These are phyloP conservation scores for Cajanus cajan DNA, from an alignment of 306 rosid species.

Conservation along the genomic window DNA sequence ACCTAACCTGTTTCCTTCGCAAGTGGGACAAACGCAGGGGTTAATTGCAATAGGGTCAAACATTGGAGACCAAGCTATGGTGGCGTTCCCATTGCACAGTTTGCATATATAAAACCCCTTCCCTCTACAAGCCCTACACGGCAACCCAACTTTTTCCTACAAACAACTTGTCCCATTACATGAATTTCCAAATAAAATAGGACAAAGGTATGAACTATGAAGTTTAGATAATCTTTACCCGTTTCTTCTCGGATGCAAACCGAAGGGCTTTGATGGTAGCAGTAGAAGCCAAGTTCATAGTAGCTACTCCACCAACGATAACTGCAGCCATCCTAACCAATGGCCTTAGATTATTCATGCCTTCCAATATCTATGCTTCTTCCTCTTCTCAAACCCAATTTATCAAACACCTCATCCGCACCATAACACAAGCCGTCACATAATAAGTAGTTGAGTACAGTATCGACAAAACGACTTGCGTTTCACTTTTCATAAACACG, in stretches of 20 bases:
- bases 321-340: slow-evolving; percentile 46
- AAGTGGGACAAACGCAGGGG: slow-evolving; percentile 93
- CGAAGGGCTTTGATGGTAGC: slow-evolving; percentile 60
- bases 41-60: slow-evolving; percentile 85
- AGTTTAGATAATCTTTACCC: slow-evolving; percentile 45
- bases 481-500: neutral
- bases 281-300: slow-evolving; percentile 64
- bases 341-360: slow-evolving; percentile 54
- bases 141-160: slow-evolving; percentile 62
- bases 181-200: neutral
- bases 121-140: slow-evolving; percentile 75
- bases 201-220: neutral
- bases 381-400: slow-evolving; percentile 32
- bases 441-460: too few relatives aligned
- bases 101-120: slow-evolving; percentile 88
- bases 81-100: slow-evolving; percentile 74
- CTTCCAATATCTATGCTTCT: neutral
- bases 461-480: slow-evolving; percentile 26
- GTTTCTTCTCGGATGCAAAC: slow-evolving; percentile 55
- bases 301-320: slow-evolving; percentile 58
- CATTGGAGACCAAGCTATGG: slow-evolving; percentile 82
- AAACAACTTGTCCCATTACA: neutral
- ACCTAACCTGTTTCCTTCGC: slow-evolving; percentile 86
- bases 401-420: slow-evolving; percentile 31
- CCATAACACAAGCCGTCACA: neutral